A percentile compares a stretch with the other conserved stretches of the same genome.
phyloP scores from a whole-genome alignment of 805 yeast species.

The Ogataea thermomethanolica region DNA sequence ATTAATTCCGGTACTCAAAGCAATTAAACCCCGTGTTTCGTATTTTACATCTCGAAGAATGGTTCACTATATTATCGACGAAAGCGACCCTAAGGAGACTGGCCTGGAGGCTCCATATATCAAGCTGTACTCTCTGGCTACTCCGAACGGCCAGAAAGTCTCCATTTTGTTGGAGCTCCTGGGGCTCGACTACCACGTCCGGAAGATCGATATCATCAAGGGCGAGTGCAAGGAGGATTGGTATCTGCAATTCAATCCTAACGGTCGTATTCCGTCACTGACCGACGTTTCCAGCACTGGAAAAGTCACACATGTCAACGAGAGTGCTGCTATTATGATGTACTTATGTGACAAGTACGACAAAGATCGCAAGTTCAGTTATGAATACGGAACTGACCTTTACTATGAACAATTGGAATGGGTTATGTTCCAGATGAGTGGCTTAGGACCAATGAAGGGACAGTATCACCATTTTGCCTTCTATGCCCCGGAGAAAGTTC shows the following conservation, averaged over 20 bases:
- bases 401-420: conserved; percentile 55
- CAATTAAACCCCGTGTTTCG: background rate
- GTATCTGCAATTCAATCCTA: conserved; percentile 55
- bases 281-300: conserved; percentile 40
- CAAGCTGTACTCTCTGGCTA: conserved; percentile 40
- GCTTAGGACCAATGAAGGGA: conserved; percentile 62
- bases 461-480: conserved; percentile 48
- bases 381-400: conserved; percentile 34
- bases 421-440: conserved; percentile 55
- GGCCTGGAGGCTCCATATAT: conserved; percentile 39
- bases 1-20: background rate
- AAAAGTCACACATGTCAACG: conserved; percentile 43
- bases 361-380: conserved; percentile 45
- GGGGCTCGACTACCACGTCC: conserved; percentile 39
- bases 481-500: conserved; percentile 48
- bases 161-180: conserved; percentile 40
- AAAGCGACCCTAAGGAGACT: conserved; percentile 33
- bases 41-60: conserved; percentile 14
- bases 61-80: conserved; percentile 33
- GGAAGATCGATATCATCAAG: conserved; percentile 39
- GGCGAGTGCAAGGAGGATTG: conserved; percentile 53
- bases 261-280: conserved; percentile 61
- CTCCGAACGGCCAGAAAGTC: conserved; percentile 47
- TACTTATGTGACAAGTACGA: conserved; percentile 62
- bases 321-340: conserved; percentile 59